A percentile compares a stretch with the other conserved stretches of the same genome.
These are phyloP conservation scores for Larix kaempferi DNA, from an alignment of 75 land plant species.

Conservation along the genomic window DNA sequence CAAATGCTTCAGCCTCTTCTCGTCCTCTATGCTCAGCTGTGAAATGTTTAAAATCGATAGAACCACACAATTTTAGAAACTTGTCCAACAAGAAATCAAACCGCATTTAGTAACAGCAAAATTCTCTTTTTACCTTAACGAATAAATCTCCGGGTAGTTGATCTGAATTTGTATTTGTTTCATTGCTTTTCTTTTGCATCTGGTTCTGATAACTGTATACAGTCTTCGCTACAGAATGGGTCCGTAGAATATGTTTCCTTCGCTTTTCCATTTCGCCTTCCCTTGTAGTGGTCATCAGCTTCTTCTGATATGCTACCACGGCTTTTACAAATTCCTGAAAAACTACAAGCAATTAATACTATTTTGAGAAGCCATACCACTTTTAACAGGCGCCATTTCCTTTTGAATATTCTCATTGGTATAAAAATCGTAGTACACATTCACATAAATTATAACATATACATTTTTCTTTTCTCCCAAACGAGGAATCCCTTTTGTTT, in stretches of 20 bases:
- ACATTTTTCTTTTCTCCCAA: too few relatives aligned
- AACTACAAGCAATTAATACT: not conserved
- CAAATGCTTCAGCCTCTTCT: slow-evolving; percentile 75
- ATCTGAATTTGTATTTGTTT: not conserved
- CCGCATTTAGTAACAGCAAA: not conserved
- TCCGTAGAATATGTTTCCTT: slow-evolving; percentile 53
- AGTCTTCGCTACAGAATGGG: slow-evolving; percentile 71
- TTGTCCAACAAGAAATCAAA: not conserved
- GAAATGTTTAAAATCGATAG: not conserved
- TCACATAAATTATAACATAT: too few relatives aligned
- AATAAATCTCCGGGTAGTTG: not conserved
- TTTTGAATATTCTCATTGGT: too few relatives aligned
- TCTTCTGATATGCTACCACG: slow-evolving; percentile 84
- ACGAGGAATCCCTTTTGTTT: too few relatives aligned
- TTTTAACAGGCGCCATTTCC: too few relatives aligned
- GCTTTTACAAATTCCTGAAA: slow-evolving; percentile 89
- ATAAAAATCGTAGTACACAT: too few relatives aligned
- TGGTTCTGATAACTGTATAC: slow-evolving; percentile 18
- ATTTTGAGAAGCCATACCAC: not conserved
- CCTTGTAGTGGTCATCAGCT: slow-evolving; percentile 9
- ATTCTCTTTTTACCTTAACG: not conserved
- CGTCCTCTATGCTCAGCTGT: slow-evolving; percentile 55
- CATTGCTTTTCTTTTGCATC: not conserved
- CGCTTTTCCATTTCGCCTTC: slow-evolving; percentile 73
- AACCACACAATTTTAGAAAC: not conserved